Conservation (phyloP, 2,329 filamentous ascomycete species). For the Cyphellophora attinorum region DNA sequence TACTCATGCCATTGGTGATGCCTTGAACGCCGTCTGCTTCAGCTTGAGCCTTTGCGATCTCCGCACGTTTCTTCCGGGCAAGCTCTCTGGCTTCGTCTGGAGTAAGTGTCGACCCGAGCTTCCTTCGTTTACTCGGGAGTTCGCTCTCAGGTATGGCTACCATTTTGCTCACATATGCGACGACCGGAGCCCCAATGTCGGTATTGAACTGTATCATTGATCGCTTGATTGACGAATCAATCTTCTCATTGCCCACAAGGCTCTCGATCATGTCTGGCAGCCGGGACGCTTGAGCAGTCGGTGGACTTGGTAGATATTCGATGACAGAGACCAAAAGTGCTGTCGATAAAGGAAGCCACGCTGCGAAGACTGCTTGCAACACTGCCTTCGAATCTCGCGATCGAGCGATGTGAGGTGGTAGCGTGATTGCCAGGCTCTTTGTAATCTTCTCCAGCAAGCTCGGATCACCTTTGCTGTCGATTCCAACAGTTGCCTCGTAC, state of each 20-base stretch:
- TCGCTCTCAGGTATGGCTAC: constrained; percentile 90
- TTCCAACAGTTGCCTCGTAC: constrained; percentile 77
- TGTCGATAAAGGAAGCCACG: constrained; percentile 88
- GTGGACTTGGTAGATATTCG: constrained; percentile 81
- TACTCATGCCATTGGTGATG: constrained; percentile 48
- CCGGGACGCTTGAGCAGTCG: constrained; percentile 65
- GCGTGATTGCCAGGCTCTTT: constrained; percentile 74
- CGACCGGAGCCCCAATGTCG: constrained; percentile 61
- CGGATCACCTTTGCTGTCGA: constrained; percentile 60
- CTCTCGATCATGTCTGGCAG: constrained; percentile 69
- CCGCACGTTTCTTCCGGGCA: constrained; percentile 77
- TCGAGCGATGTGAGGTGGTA: constrained; percentile 74
- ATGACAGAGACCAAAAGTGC: constrained; percentile 88
- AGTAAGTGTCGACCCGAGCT: constrained; percentile 57
- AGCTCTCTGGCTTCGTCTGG: constrained; percentile 85
- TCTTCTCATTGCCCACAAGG: constrained; percentile 65
- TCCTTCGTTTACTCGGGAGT: constrained; percentile 73
- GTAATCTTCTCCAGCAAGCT: constrained; percentile 84
- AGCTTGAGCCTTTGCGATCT: constrained; percentile 71
- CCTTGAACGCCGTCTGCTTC: constrained; percentile 51
- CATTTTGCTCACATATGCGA: constrained; percentile 98
- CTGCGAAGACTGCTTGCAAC: constrained; percentile 74
- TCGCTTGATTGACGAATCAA: constrained; percentile 60
- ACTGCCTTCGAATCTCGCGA: constrained; percentile 76
- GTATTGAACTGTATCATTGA: constrained; percentile 76